A percentile compares a stretch with the other conserved stretches of the same genome.
phyloP scores from a whole-genome alignment of 2,329 filamentous ascomycete genomes.

The Botrytis porri region DNA sequence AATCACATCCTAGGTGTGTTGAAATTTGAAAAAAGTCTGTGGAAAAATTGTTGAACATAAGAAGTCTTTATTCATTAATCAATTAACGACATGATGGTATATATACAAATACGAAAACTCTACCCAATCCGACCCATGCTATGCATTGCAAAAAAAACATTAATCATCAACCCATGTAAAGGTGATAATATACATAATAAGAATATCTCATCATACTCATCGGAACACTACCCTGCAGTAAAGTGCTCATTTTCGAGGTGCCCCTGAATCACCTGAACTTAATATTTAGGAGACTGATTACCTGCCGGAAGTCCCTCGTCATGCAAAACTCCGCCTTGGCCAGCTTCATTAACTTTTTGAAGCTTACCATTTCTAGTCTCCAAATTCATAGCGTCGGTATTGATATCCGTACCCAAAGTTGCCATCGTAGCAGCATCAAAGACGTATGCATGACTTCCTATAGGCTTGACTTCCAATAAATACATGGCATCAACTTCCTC shows the following conservation, averaged over 20 bases:
- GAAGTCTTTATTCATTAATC: constrained; percentile 4
- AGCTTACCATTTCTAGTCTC: constrained; percentile 13
- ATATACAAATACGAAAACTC: neutral
- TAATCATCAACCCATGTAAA: neutral
- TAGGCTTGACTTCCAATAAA: constrained; percentile 40
- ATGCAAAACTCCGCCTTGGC: constrained; percentile 12
- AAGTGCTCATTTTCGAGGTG: neutral
- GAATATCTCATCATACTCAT: neutral
- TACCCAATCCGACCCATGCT: neutral
- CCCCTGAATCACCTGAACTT: neutral
- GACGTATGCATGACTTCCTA: constrained; percentile 20
- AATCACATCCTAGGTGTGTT: neutral
- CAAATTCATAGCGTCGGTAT: constrained; percentile 14
- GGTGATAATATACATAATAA: neutral
- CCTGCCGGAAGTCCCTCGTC: neutral
- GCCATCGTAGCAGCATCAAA: neutral
- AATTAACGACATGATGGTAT: neutral
- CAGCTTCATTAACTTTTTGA: constrained; percentile 10
- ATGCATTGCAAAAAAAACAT: constrained; percentile 2
- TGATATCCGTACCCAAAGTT: constrained; percentile 2
- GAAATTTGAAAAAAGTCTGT: neutral
- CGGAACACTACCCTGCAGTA: neutral
- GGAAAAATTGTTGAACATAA: neutral
- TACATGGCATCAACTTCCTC: constrained; percentile 35
- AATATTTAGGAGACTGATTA: neutral